Evolutionary conservation across 306 rosid species (phyloP).

Genomic region (Bauhinia variegata): DNA sequence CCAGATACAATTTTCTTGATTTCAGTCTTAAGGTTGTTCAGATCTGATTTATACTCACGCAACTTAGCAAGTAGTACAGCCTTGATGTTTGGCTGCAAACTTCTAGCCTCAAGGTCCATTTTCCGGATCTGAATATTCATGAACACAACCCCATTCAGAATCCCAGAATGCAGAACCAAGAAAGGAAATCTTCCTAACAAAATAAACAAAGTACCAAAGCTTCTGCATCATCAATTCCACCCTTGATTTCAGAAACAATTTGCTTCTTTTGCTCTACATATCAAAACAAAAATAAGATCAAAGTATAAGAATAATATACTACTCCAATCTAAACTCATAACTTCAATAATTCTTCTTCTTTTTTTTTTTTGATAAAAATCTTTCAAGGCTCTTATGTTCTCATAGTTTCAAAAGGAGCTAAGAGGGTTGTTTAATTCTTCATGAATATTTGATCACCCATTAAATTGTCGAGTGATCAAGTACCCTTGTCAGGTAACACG

Average conservation of each 20-base stretch:
- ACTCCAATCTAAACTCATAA: conserved; percentile 22
- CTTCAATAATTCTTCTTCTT: conserved; percentile 1
- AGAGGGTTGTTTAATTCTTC: conserved; percentile 12
- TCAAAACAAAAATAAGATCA: conserved; percentile 25
- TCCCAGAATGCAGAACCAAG: conserved; percentile 20
- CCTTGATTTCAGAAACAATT: conserved; percentile 70
- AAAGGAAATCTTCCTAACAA: conserved; percentile 30
- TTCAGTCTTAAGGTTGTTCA: conserved; percentile 85
- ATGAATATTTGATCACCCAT: conserved; percentile 9
- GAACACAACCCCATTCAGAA: conserved; percentile 28
- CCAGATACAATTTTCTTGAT: conserved; percentile 76
- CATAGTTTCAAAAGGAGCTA: conserved; percentile 17
- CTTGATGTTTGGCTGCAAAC: conserved; percentile 86
- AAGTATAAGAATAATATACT: conserved; percentile 9
- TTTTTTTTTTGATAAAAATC: conserved; percentile 2
- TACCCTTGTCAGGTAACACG: neutral
- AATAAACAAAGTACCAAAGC: conserved; percentile 61
- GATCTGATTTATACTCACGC: conserved; percentile 94
- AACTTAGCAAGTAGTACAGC: conserved; percentile 83
- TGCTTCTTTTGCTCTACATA: conserved; percentile 96
- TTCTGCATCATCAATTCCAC: conserved; percentile 91
- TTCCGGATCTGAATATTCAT: conserved; percentile 64
- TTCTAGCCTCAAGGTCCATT: conserved; percentile 96
- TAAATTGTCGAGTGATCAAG: neutral
- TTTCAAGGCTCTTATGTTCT: conserved; percentile 17